Percentiles rank a stretch among this genome's conserved stretches.
These are phyloP conservation scores for Hypericum androsaemum DNA, from an alignment of 345 rosid species.

Conservation along the genomic window DNA sequence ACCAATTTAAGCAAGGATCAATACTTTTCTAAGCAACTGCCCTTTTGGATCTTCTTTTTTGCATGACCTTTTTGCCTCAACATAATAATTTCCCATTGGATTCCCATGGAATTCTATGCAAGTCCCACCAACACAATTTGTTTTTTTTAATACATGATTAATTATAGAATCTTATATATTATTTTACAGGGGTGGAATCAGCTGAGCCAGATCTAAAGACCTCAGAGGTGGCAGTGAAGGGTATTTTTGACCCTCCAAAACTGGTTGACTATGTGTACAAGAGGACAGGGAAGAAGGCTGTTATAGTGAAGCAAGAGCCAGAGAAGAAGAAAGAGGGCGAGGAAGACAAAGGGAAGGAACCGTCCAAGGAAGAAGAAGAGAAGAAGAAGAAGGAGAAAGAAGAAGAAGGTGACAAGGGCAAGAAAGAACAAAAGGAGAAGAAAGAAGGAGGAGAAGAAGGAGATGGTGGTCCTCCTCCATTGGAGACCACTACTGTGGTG, in stretches of 20 bases:
- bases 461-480: conserved; percentile 18
- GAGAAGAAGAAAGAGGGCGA: neutral
- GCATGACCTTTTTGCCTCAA: too few species aligned
- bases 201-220: conserved; percentile 47
- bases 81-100: too few species aligned
- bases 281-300: conserved; percentile 9
- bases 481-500: conserved; percentile 19
- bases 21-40: too few species aligned
- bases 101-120: too few species aligned
- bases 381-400: neutral
- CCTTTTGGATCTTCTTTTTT: too few species aligned
- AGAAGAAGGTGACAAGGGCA: neutral
- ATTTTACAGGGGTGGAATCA: conserved; percentile 31
- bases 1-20: too few species aligned
- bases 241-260: conserved; percentile 36
- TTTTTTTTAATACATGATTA: neutral
- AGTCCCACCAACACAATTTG: neutral
- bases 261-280: conserved; percentile 29
- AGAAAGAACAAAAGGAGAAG: neutral
- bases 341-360: neutral
- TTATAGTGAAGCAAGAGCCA: conserved; percentile 10
- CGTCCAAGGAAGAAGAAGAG: neutral
- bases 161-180: neutral
- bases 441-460: neutral
- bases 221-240: conserved; percentile 44